Percentiles rank a stretch among this genome's conserved stretches.
Conservation (phyloP, 306 rosid species). For the Acmispon strigosus region DNA sequence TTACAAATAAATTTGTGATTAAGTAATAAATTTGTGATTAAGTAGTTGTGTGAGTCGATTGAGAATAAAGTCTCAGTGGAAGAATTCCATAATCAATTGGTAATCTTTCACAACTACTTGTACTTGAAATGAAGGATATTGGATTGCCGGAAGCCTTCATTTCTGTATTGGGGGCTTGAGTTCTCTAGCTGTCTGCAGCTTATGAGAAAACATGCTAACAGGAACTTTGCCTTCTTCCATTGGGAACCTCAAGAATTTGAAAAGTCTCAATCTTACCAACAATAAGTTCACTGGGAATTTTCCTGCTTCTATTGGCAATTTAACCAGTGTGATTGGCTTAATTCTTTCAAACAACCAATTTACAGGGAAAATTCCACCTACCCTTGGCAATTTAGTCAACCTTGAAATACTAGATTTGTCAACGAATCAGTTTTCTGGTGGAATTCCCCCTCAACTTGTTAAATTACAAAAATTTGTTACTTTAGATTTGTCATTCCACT, state of each 20-base stretch:
- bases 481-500: slow-evolving; percentile 39
- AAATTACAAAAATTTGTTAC: slow-evolving; percentile 18
- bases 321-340: slow-evolving; percentile 36
- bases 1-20: too few species aligned
- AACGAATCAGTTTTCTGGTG: slow-evolving; percentile 2
- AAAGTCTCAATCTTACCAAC: slow-evolving; percentile 45
- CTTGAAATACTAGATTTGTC: slow-evolving; percentile 21
- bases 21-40: too few species aligned
- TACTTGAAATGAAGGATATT: slow-evolving; percentile 42
- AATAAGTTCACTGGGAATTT: slow-evolving; percentile 43
- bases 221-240: slow-evolving; percentile 47
- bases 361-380: slow-evolving; percentile 41
- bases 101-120: slow-evolving; percentile 30
- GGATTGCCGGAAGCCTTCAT: slow-evolving; percentile 41
- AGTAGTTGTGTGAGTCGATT: too few species aligned
- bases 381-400: slow-evolving; percentile 33
- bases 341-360: slow-evolving; percentile 48
- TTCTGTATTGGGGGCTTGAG: slow-evolving; percentile 41
- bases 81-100: slow-evolving; percentile 48
- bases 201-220: slow-evolving; percentile 38
- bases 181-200: slow-evolving; percentile 38
- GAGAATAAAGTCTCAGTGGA: too few species aligned
- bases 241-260: slow-evolving; percentile 44
- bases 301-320: slow-evolving; percentile 43
- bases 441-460: slow-evolving; percentile 37